Evolutionary conservation across 2,329 filamentous ascomycete species (phyloP).

Genomic region (Xylariaceae sp.): DNA sequence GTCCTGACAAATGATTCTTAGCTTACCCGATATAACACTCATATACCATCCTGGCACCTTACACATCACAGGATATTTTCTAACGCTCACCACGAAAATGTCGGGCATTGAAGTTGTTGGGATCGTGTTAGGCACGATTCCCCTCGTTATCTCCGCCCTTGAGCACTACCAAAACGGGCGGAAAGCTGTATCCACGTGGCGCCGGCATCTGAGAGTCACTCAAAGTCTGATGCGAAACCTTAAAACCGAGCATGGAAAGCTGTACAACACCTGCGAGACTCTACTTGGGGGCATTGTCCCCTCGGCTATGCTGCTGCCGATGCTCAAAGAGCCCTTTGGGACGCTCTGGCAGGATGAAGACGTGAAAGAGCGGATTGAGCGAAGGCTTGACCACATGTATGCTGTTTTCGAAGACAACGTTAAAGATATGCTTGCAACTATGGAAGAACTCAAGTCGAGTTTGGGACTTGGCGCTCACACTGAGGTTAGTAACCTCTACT

Average conservation of each 20-base stretch:
- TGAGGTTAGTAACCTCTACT: background rate
- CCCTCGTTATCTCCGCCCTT: conserved; percentile 13
- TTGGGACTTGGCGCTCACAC: background rate
- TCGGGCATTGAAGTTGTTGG: conserved; percentile 18
- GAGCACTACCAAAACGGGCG: conserved; percentile 11
- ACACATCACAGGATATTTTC: no score
- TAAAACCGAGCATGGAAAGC: conserved; percentile 10
- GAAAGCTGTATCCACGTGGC: conserved; percentile 10
- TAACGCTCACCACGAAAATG: no score
- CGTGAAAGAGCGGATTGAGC: background rate
- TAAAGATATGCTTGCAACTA: conserved; percentile 7
- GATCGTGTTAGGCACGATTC: background rate
- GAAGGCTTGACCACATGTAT: conserved; percentile 19
- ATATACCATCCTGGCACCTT: no score
- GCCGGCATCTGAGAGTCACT: background rate
- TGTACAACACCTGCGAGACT: conserved; percentile 16
- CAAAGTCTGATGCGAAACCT: conserved; percentile 12
- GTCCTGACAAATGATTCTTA: no score
- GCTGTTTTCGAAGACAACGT: conserved; percentile 4
- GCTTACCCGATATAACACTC: no score
- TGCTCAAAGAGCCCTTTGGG: conserved; percentile 8
- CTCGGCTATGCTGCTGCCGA: background rate
- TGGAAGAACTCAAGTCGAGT: conserved; percentile 8
- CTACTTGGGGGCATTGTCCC: conserved; percentile 9
- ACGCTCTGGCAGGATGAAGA: conserved; percentile 7